Evolutionary conservation across 495 filamentous ascomycete species (phyloP), one percentile per base, ranked within the genome.

Genomic region (Penicillium riverlandense): DNA sequence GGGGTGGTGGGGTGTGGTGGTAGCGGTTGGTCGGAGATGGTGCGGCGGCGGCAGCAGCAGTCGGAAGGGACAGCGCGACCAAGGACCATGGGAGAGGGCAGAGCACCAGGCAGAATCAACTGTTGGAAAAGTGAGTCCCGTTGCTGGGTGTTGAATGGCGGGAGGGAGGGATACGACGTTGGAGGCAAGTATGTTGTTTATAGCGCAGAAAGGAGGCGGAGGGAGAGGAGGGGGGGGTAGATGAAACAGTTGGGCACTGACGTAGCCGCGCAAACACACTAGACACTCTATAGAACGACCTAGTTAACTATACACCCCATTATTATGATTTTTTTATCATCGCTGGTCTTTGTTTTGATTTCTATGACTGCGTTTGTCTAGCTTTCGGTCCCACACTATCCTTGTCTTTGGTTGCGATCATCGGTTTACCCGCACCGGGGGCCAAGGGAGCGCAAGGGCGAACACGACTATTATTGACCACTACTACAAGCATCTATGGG

Each of bases 21-120:
- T 58, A 40, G 49, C 54, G 46, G 38, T 46, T 48, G 40, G 47
- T 53, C 59, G 43, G 46, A 22, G 22, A 22, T 22, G 22, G 22
- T 22, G 22, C 22, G 22, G 22, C 22, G 22, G 22, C 22, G 6
- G 22, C 22, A 22, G 22, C 22, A 22, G 42, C 45, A 48, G 49
- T 10, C n/a, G 32, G 47, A 48, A 53, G 41, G 52, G 45, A 50
- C 28, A 53, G 58, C 47, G 55, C 56, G 58, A 57, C 57, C 65
- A 50, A 58, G 58, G 62, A 69, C 57, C 67, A 69, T 71, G 50
- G 52, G 22, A 22, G 2, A 61, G 49, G 41, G 44, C 47, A 47
- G 28, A 50, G 44, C 41, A 53, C 49, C 22, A 22, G 22, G 54
- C 51, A 50, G 48, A 55, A 12, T 53, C 53, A 59, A 55, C 55